Conservation (phyloP, 2,329 filamentous ascomycete genomes). For the Aquanectria penicillioides region DNA sequence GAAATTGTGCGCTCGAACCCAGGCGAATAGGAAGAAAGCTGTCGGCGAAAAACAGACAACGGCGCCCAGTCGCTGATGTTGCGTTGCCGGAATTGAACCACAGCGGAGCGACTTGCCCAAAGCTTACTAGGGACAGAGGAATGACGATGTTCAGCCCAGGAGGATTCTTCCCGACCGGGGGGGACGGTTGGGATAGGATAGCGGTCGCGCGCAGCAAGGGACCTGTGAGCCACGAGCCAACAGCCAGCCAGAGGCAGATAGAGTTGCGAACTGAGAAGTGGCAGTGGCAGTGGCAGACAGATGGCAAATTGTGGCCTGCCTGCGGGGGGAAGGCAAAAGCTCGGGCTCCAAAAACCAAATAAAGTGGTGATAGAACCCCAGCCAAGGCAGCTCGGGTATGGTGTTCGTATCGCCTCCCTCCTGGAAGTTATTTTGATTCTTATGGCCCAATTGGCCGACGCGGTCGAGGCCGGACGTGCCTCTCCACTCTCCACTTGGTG, state of each 20-base stretch:
- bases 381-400: neutral
- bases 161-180: neutral
- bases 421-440: slow-evolving; percentile 9
- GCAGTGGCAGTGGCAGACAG: too few species aligned
- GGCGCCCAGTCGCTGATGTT: neutral
- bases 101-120: neutral
- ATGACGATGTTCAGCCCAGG: slow-evolving; percentile 6
- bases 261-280: too few species aligned
- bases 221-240: too few species aligned
- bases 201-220: too few species aligned
- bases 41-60: neutral
- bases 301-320: neutral
- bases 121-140: slow-evolving; percentile 5
- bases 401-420: slow-evolving; percentile 12
- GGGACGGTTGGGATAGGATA: too few species aligned
- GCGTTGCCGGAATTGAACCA: slow-evolving; percentile 2
- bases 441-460: slow-evolving; percentile 13
- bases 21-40: neutral
- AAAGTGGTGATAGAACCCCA: neutral
- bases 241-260: too few species aligned
- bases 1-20: neutral
- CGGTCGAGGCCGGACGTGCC: slow-evolving; percentile 5
- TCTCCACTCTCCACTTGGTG: slow-evolving; percentile 11
- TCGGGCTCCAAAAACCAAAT: neutral
- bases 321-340: neutral